phyloP scores from a whole-genome alignment of 2,329 filamentous ascomycete species.

The Pseudogymnoascus sp. region DNA sequence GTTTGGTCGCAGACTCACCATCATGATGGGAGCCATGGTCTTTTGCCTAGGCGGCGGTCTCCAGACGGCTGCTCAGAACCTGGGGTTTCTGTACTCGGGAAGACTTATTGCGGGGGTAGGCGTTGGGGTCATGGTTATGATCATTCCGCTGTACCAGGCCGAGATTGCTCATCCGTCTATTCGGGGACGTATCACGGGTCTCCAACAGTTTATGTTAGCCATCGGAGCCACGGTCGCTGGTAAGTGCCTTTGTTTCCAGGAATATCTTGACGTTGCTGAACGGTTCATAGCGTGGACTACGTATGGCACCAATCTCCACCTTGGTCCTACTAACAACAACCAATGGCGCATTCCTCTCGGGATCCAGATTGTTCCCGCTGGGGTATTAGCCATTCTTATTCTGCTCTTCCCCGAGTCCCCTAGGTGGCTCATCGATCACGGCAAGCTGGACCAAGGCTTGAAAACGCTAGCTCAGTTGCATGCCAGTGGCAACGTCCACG shows the following conservation, averaged over 20 bases:
- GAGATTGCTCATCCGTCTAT: too few species aligned
- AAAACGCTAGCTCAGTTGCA: constrained; percentile 63
- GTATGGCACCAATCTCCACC: constrained; percentile 42
- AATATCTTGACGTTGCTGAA: too few species aligned
- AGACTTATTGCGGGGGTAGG: constrained; percentile 50
- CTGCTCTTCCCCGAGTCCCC: constrained; percentile 65
- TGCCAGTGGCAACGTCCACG: constrained; percentile 56
- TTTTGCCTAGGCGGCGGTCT: constrained; percentile 64
- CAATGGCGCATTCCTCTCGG: constrained; percentile 37
- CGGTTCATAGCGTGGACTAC: constrained; percentile 51
- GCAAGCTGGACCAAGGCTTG: constrained; percentile 50
- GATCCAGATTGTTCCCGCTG: constrained; percentile 65
- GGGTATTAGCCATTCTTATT: constrained; percentile 46
- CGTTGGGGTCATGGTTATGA: constrained; percentile 29
- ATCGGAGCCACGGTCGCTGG: constrained; percentile 63
- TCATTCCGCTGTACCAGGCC: constrained; percentile 12
- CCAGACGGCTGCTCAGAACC: constrained; percentile 55
- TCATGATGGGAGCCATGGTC: constrained; percentile 57
- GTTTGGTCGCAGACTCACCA: constrained; percentile 61
- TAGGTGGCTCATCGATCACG: constrained; percentile 69
- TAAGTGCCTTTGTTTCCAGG: not conserved
- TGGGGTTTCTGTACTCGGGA: constrained; percentile 58
- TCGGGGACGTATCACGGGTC: constrained; percentile 45
- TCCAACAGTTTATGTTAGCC: constrained; percentile 79
- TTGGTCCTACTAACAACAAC: too few species aligned